Conservation (phyloP, 2,329 filamentous ascomycete species). For the Nemania bipapillata region DNA sequence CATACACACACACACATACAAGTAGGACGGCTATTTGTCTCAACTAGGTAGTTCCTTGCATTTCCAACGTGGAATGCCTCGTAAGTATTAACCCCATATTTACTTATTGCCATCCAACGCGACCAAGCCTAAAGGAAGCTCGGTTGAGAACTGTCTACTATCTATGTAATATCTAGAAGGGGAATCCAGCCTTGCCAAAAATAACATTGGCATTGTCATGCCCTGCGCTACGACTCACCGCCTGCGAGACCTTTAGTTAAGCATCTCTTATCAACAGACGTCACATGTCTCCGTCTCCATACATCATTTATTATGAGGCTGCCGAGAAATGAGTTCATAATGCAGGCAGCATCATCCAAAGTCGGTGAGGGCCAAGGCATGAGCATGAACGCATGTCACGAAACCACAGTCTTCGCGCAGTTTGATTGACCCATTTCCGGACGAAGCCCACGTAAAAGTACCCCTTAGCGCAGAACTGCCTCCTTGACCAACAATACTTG, state of each 20-base stretch:
- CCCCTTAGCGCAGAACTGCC: neutral
- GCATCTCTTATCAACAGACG: neutral
- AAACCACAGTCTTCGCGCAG: neutral
- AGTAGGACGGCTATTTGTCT: no score
- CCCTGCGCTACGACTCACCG: constrained; percentile 11
- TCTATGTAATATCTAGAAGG: neutral
- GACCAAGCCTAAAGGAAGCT: no score
- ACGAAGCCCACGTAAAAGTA: neutral
- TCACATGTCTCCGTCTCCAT: neutral
- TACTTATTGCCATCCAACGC: no score
- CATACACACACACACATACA: no score
- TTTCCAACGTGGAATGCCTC: no score
- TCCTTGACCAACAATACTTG: neutral
- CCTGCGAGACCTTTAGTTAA: constrained; percentile 2
- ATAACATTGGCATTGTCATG: neutral
- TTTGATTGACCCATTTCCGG: neutral
- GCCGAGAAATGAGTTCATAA: neutral
- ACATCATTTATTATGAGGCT: neutral
- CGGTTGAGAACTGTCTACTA: no score
- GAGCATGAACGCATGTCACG: neutral
- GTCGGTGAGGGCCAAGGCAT: constrained; percentile 25
- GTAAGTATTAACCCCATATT: no score
- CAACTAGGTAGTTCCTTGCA: no score
- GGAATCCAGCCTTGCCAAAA: neutral
- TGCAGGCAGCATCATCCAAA: neutral